Percentiles rank a stretch among this genome's conserved stretches.
phyloP scores from a whole-genome alignment of 306 rosid genomes.

The Dalbergia oliveri region DNA sequence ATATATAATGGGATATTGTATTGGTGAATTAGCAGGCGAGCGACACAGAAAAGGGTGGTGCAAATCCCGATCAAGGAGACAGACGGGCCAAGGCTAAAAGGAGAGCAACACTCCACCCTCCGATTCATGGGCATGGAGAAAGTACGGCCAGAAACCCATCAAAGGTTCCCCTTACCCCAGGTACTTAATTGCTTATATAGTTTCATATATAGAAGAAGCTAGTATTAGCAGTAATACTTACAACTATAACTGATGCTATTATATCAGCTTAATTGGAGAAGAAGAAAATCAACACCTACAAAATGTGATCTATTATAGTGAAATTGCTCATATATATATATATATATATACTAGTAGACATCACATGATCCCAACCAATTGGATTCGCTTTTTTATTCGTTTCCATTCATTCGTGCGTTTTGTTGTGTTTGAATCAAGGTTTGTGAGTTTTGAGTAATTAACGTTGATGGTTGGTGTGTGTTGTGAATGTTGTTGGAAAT shows the following conservation, averaged over 20 bases:
- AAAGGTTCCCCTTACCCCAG: conserved; percentile 99
- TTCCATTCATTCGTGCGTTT: neutral
- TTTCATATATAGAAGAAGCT: neutral
- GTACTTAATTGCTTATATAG: conserved; percentile 30
- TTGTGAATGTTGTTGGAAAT: conserved; percentile 1
- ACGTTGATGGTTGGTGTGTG: neutral
- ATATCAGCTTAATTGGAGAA: too few relatives aligned
- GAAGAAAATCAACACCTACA: too few relatives aligned
- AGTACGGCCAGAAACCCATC: conserved; percentile 98
- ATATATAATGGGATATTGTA: conserved; percentile 4
- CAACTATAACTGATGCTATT: too few relatives aligned
- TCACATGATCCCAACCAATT: neutral
- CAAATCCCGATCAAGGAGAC: conserved; percentile 75
- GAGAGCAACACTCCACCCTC: conserved; percentile 77
- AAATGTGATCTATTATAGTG: neutral
- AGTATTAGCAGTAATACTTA: too few relatives aligned
- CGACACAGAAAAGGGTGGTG: conserved; percentile 77
- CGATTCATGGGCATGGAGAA: conserved; percentile 98
- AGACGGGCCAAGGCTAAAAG: conserved; percentile 69
- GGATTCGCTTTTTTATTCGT: neutral
- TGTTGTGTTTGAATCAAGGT: conserved; percentile 12
- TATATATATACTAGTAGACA: too few relatives aligned
- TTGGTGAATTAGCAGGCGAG: conserved; percentile 49
- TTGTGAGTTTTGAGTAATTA: neutral
- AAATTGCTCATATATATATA: too few relatives aligned